A percentile compares a stretch with the other conserved stretches of the same genome.
Evolutionary conservation across 306 rosid genomes (phyloP).

Genomic region (Cicer bijugum): DNA sequence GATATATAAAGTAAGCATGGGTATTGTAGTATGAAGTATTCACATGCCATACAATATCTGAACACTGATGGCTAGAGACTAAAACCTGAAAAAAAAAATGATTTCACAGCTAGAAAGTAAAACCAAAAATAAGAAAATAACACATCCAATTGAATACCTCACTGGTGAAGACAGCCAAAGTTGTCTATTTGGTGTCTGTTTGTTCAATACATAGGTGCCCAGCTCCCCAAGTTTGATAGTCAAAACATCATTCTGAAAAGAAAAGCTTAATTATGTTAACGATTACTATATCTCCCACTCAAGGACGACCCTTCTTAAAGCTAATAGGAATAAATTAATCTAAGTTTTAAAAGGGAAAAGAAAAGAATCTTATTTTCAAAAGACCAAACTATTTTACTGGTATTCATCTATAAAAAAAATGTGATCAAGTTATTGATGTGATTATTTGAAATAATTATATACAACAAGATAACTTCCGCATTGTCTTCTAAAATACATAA

Average conservation of each 20-base stretch:
- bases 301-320: slow-evolving; percentile 31
- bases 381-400: neutral
- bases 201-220: slow-evolving; percentile 83
- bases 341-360: neutral
- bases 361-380: slow-evolving; percentile 1
- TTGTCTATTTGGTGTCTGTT: slow-evolving; percentile 90
- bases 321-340: slow-evolving; percentile 11
- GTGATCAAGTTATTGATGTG: slow-evolving; percentile 17
- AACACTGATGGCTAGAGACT: neutral
- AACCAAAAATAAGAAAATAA: neutral
- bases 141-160: slow-evolving; percentile 57
- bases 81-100: neutral
- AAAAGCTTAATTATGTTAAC: slow-evolving; percentile 24
- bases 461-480: slow-evolving; percentile 12
- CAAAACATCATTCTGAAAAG: slow-evolving; percentile 80
- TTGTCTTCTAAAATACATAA: slow-evolving; percentile 3
- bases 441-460: slow-evolving; percentile 13
- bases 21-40: slow-evolving; percentile 10
- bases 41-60: slow-evolving; percentile 1
- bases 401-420: neutral
- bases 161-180: slow-evolving; percentile 87
- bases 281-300: slow-evolving; percentile 1
- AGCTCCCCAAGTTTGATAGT: slow-evolving; percentile 73
- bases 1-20: slow-evolving; percentile 8
- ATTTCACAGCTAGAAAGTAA: neutral